Evolutionary conservation across 1,139 yeast genomes (phyloP), one percentile per base, ranked within the genome.

Genomic region (Pichia sp.): DNA sequence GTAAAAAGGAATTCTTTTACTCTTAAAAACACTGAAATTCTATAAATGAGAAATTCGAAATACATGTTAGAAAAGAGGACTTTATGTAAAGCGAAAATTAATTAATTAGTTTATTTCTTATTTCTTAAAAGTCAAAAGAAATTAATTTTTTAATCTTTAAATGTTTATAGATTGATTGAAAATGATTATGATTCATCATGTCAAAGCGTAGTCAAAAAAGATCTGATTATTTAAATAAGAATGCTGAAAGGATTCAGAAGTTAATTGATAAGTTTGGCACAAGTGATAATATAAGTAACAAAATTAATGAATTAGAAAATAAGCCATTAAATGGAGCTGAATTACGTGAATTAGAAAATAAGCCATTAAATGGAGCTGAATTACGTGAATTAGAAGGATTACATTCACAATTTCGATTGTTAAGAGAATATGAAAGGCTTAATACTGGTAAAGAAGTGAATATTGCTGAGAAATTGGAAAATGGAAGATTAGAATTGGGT

Each of bases 361-460:
- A 22, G 2, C 16, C 5, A 34, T 31, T 4, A 16, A 25, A 16
- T 43, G 30, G 3, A 40, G 32, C 16, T 37, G 33, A 8, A 6
- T 40, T 1, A 30, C 16, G 12, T 4, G 47, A 43, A 12, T 23
- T 43, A 11, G 40, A 45, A 25, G 28, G 8, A 8, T 30, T 44
- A 20, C 37, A 40, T 37, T 25, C 30, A 4, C 39, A 41, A n/a
- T 37, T 24, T 22, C 27, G 35, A 9, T 2, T 44, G 16, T 30
- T 41, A 24, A 28, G 25, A 27, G 42, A 41, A 24, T 28, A 37
- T 26, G 47, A 43, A n/a, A 32, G 38, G 35, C 3, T 2, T 12
- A 30, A 32, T 16, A 41, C 20, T 22, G 12, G 10, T 11, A 11
- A 20, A 3, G 20, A 24, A 25, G 11, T 23, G 30, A 6, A 32